phyloP scores from a whole-genome alignment of 1,284 basidiomycete genomes.

The Ganoderma sp. region DNA sequence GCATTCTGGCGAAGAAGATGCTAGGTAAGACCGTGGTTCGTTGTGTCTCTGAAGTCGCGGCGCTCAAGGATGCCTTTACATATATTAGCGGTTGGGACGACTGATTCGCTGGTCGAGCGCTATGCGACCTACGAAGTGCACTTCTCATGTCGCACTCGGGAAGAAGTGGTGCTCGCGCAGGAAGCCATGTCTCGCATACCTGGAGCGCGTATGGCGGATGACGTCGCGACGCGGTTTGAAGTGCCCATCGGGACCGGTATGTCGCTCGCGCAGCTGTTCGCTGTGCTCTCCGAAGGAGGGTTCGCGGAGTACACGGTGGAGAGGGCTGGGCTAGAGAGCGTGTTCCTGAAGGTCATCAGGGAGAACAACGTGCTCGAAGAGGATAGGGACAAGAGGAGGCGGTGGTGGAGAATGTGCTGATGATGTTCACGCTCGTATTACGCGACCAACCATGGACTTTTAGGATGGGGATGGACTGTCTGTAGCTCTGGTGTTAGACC shows the following conservation, averaged over 20 bases:
- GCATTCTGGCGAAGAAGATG: constrained; percentile 72
- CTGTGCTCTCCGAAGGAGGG: constrained; percentile 56
- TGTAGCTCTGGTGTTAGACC: not conserved
- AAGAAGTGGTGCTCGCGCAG: constrained; percentile 61
- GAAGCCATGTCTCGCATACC: constrained; percentile 68
- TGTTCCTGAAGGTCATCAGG: constrained; percentile 76
- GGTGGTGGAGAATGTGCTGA: constrained; percentile 38
- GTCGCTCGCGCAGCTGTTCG: constrained; percentile 65
- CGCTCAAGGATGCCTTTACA: no score
- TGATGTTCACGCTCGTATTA: not conserved
- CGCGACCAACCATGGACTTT: constrained; percentile 1
- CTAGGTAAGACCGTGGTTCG: constrained; percentile 53
- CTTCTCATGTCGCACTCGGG: constrained; percentile 67
- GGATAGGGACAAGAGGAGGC: constrained; percentile 42
- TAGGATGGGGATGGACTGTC: constrained; percentile 6
- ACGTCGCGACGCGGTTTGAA: constrained; percentile 80
- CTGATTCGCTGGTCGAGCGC: constrained; percentile 63
- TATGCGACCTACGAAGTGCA: constrained; percentile 82
- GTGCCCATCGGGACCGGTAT: constrained; percentile 59
- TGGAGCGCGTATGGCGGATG: constrained; percentile 69
- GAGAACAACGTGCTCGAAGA: constrained; percentile 67
- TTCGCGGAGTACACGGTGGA: constrained; percentile 74
- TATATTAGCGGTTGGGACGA: constrained; percentile 75
- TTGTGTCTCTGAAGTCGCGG: not conserved
- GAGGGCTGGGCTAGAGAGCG: constrained; percentile 70